Evolutionary conservation across 2,329 filamentous ascomycete genomes (phyloP).

Genomic region (Claviceps fusiformis): DNA sequence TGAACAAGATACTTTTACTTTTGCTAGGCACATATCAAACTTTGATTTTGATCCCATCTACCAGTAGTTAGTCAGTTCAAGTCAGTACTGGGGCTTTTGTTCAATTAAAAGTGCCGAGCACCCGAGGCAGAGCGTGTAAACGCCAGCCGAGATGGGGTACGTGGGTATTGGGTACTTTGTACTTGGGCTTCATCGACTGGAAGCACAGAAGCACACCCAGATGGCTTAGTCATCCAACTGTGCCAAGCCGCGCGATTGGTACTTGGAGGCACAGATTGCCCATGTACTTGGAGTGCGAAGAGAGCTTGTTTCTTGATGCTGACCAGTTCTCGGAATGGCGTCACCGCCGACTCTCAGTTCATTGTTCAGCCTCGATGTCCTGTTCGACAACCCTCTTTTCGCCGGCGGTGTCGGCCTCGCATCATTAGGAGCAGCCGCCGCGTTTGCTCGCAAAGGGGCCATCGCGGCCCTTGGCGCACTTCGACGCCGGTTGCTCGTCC

Average conservation of each 20-base stretch:
- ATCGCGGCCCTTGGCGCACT: slow-evolving; percentile 60
- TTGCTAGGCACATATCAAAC: too few species aligned
- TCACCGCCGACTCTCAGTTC: slow-evolving; percentile 17
- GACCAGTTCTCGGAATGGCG: slow-evolving; percentile 15
- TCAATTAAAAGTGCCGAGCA: too few species aligned
- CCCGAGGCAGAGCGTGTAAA: too few species aligned
- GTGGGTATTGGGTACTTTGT: too few species aligned
- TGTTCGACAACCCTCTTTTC: slow-evolving; percentile 51
- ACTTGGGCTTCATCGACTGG: too few species aligned
- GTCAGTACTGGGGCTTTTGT: too few species aligned
- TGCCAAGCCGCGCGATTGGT: background rate
- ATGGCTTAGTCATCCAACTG: background rate
- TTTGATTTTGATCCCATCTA: too few species aligned
- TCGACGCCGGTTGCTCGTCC: slow-evolving; percentile 76
- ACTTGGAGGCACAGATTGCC: background rate
- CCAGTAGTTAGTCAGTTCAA: too few species aligned
- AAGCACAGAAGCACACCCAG: too few species aligned
- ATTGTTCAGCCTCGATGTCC: slow-evolving; percentile 37
- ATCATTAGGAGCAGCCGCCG: slow-evolving; percentile 67
- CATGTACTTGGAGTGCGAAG: background rate
- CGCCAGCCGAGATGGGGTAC: too few species aligned
- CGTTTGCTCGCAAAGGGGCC: slow-evolving; percentile 66
- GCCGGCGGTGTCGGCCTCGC: slow-evolving; percentile 79
- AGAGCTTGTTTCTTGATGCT: background rate
- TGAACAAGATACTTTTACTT: too few species aligned